Base-by-base conservation (phyloP, 805 yeast genomes). In the Aciculoconidium aculeatum region DNA sequence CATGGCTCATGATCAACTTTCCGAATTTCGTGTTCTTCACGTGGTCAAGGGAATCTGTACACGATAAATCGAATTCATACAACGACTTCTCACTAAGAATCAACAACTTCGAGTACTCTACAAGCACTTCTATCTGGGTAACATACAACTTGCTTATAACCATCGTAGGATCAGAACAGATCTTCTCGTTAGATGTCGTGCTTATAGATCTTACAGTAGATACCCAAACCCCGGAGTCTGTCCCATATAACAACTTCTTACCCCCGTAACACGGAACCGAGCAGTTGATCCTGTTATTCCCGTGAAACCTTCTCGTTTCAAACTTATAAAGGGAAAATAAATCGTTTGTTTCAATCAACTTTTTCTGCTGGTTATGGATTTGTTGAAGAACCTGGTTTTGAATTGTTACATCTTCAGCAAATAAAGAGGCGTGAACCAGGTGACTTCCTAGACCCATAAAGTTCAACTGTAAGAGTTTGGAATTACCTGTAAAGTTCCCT, bases 221-320 rank as follows among this genome's bases (percentile, higher is more conserved):
- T 25, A 86, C 74, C 66, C 81, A 92, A 3, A 92, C 77, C 4
- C 98, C 97, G 1, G 80, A 70, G 49, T 86, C 95, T 0, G 97
- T 87, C 23, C 97, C 97, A 48, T 84, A 88, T 19, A 92, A 54
- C 40, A 88, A 60, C 50, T 88, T 84, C 40, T 94, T 73, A 12
- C 97, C 97, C 30, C 96, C 96, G 49, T 92, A 95, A 53, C 84
- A 81, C 18, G 96, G 94, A 21, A 83, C 87, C 16, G 87, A 90
- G 63, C 96, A 87, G 49, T 85, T 87, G 44, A 90, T 83, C 37
- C 81, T 74, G 49, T 88, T 65, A 67, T 68, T 65, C 27, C 77
- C 75, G 40, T 77, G 86, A 55, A 88, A 88, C 46, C 76, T 75
- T 37, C 81, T 68, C 14, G 85, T 78, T 40, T 81, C 83, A 32